These are phyloP conservation scores for Saksenaea vasiformis DNA, from an alignment of 371 early-diverging fungal species.

Conservation along the genomic window DNA sequence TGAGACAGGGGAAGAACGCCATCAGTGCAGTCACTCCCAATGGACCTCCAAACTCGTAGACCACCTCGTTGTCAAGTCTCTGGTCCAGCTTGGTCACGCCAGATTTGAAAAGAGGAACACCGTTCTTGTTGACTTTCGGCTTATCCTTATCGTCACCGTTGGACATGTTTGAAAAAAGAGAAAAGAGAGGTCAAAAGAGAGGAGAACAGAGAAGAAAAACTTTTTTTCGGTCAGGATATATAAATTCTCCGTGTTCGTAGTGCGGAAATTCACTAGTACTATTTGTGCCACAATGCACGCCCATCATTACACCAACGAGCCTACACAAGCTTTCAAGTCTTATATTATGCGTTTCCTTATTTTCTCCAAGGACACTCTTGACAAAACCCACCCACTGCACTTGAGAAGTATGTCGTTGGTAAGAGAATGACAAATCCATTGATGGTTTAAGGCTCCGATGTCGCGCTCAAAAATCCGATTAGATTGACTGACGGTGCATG, in stretches of 20 bases:
- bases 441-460: no score
- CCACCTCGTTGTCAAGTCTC: conserved; percentile 61
- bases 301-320: background rate
- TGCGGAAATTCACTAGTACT: background rate
- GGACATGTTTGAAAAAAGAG: background rate
- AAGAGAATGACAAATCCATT: no score
- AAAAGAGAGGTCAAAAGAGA: background rate
- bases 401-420: no score
- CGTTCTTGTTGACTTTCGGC: conserved; percentile 27
- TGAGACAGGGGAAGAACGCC: conserved; percentile 68
- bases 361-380: no score
- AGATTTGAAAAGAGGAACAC: conserved; percentile 46
- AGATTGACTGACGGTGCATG: no score
- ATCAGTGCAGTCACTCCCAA: conserved; percentile 70
- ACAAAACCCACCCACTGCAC: no score
- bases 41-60: conserved; percentile 77
- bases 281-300: background rate
- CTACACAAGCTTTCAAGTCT: background rate
- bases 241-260: background rate
- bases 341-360: no score
- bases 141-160: conserved; percentile 3
- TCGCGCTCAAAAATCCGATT: no score
- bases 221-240: background rate
- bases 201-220: background rate
- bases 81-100: conserved; percentile 46